These are phyloP conservation scores for Alisma plantagoaquatica DNA, from an alignment of 106 monocot genomes.

Conservation along the genomic window DNA sequence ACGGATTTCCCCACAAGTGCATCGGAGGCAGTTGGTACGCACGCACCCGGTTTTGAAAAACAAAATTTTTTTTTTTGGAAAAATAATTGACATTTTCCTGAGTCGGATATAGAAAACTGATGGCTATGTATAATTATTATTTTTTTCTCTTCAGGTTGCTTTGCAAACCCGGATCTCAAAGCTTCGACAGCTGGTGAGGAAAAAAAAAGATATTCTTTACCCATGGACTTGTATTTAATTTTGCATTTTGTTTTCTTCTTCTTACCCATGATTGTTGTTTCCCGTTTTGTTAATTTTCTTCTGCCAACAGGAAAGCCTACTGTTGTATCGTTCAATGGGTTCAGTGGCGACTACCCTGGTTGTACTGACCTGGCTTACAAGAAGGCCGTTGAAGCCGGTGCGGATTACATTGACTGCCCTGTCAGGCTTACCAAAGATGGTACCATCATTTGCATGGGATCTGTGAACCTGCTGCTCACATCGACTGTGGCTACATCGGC, in stretches of 20 bases:
- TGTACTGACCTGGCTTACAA: slow-evolving; percentile 88
- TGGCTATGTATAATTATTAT: too few relatives aligned
- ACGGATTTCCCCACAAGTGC: slow-evolving; percentile 71
- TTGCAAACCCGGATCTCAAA: slow-evolving; percentile 26
- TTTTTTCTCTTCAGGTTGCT: too few relatives aligned
- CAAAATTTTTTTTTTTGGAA: too few relatives aligned
- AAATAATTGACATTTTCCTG: too few relatives aligned
- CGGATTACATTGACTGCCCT: slow-evolving; percentile 82
- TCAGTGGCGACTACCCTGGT: slow-evolving; percentile 66
- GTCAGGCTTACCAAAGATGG: slow-evolving; percentile 77
- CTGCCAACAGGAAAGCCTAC: slow-evolving; percentile 51
- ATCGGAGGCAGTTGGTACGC: slow-evolving; percentile 69
- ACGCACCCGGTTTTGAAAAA: too few relatives aligned
- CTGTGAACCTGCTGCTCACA: slow-evolving; percentile 43
- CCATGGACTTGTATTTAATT: too few relatives aligned
- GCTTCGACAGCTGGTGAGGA: background rate
- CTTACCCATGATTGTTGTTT: too few relatives aligned
- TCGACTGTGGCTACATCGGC: slow-evolving; percentile 41
- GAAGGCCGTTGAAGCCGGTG: slow-evolving; percentile 60
- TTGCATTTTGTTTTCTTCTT: too few relatives aligned
- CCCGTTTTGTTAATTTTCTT: too few relatives aligned
- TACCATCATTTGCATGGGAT: slow-evolving; percentile 63
- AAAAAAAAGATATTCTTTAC: too few relatives aligned
- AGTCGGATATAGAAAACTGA: too few relatives aligned
- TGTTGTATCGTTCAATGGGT: slow-evolving; percentile 72